Evolutionary conservation across 2,329 filamentous ascomycete genomes (phyloP), one percentile per base, ranked within the genome.

Genomic region (Colletotrichum musae): DNA sequence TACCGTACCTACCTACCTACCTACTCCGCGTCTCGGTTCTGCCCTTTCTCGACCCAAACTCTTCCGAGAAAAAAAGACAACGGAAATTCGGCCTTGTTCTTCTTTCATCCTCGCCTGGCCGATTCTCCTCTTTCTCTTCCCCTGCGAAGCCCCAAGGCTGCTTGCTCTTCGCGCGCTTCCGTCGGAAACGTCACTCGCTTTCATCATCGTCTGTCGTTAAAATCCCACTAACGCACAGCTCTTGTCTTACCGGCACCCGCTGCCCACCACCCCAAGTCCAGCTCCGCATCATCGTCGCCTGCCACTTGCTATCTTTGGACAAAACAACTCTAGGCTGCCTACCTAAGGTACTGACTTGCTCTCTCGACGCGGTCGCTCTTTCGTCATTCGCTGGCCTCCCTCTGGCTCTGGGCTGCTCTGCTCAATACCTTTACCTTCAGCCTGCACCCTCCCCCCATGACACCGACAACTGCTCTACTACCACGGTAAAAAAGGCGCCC

Each of bases 171-270:
- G 62, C 66, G 48, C 57, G 56, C 50, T 21, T 60, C 56, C 13
- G 57, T 70, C 62, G 67, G 62, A 67, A 70, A 70, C 67, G 62
- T 70, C 67, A 60, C 63, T 70, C 62, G 62, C 62, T 69, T 69
- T 61, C 62, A 68, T 59, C 32, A 51, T 67, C 45, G 41, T 69
- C 66, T 60, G 50, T 70, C 50, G 67, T 70, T 57, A 28, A 66
- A 61, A 67, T 70, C 57, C 62, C 67, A 70, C 67, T 66, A 70
- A 67, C 62, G 67, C 52, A 52, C 62, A 69, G 66, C 66, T 69
- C 56, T 58, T 69, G 66, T 66, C 66, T 69, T 56, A 66, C 66
- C 65, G 56, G 60, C 62, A 51, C 36, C 61, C 66, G 57, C 57
- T 57, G 43, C 32, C 47, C 51, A 48, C 32, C 45, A 21, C 67